phyloP scores from a whole-genome alignment of 1,284 basidiomycete genomes.

The Serendipita sp. region DNA sequence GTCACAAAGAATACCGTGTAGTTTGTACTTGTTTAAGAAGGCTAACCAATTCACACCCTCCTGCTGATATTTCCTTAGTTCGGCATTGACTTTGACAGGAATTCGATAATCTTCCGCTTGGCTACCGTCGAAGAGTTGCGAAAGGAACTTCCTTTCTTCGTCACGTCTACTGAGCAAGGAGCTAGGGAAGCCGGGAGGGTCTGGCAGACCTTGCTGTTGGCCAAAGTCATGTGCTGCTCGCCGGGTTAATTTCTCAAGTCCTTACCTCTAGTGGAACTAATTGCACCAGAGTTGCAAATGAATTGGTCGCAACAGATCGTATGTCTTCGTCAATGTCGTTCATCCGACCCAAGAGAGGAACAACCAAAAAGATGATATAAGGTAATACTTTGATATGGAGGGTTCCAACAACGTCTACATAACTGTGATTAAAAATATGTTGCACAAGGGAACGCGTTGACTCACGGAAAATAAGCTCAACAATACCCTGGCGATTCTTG shows the following conservation, averaged over 20 bases:
- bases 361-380: conserved; percentile 94
- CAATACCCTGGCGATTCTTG: conserved; percentile 75
- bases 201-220: conserved; percentile 76
- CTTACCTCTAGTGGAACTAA: conserved; percentile 93
- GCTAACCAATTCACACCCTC: conserved; percentile 99
- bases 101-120: conserved; percentile 88
- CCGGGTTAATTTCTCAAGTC: no score
- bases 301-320: conserved; percentile 85
- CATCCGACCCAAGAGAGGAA: conserved; percentile 94
- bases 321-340: conserved; percentile 88
- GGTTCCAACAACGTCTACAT: conserved; percentile 73
- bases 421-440: conserved; percentile 10
- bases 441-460: conserved; percentile 14
- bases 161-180: conserved; percentile 82
- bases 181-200: conserved; percentile 83
- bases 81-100: conserved; percentile 82
- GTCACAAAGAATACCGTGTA: conserved; percentile 97
- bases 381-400: conserved; percentile 92
- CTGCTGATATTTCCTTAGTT: conserved; percentile 91
- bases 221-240: background rate
- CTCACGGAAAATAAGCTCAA: conserved; percentile 84
- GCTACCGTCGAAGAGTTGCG: conserved; percentile 85
- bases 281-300: conserved; percentile 96
- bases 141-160: conserved; percentile 81
- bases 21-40: conserved; percentile 91